Base-by-base conservation (phyloP, 345 rosid genomes). In the Camelina neglecta region DNA sequence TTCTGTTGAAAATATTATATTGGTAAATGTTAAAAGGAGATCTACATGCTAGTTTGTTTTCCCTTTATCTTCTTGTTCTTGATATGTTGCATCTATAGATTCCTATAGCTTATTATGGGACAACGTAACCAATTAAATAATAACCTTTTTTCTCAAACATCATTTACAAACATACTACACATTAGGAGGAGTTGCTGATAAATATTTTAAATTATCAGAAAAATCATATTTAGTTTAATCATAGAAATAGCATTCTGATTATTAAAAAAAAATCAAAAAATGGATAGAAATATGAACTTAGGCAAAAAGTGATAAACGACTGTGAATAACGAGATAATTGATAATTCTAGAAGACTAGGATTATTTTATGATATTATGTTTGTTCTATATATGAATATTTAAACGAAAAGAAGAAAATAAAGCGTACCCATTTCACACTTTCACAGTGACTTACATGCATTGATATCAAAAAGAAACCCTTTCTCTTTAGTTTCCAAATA, bases 371-470 rank as follows among this genome's bases (percentile, higher is more conserved):
- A 2, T 23, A 36, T 3, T 23, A 15, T 45, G 8, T 16, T 39
- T 8, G n/a, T 55, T 21, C 26, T 44, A 29, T 0, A 29, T 35
- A 11, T 67, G 36, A 41, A 60, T 60, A 67, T 75, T 36, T 41
- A 39, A 49, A 26, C 10, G 1, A 62, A 62, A 60, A 41, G 36
- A 44, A 44, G 2, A 54, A 60, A 69, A 54, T 21, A 62, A 76
- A 76, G 58, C 7, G 58, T 62, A 62, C 36, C 71, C 80, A 69
- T 76, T 61, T 69, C 79, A 75, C 70, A 75, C 8, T 47, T 29
- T 47, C 51, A 45, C 42, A 75, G 73, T 67, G 67, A 66, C 42
- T 67, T 60, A 53, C 79, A 76, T 69, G 79, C 79, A 75, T 61
- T 51, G 74, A 59, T 67, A 35, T 13, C 29, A 36, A 73, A 73